These are phyloP conservation scores for Lecanicillium sp. DNA, from an alignment of 2,329 filamentous ascomycete genomes.

Conservation along the genomic window DNA sequence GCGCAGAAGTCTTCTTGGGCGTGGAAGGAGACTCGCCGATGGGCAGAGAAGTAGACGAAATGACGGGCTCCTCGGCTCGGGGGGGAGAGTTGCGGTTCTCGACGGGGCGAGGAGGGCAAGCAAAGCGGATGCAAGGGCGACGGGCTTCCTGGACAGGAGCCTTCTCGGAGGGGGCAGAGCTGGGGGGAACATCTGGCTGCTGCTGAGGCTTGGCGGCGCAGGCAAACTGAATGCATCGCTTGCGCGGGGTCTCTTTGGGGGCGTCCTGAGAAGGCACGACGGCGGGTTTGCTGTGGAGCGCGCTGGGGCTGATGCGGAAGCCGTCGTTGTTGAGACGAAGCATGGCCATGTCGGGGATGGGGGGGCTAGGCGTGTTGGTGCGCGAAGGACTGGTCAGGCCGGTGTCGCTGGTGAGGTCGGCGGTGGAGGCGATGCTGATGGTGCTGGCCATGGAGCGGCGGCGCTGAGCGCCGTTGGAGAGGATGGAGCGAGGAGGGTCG, in stretches of 20 bases:
- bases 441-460: conserved; percentile 71
- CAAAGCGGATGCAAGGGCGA: conserved; percentile 68
- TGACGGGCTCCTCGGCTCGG: conserved; percentile 13
- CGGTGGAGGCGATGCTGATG: conserved; percentile 73
- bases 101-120: conserved; percentile 54
- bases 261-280: conserved; percentile 36
- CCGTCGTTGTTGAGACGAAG: conserved; percentile 33
- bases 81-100: conserved; percentile 35
- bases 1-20: conserved; percentile 24
- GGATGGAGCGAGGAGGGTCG: conserved; percentile 24
- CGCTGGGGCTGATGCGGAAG: conserved; percentile 20
- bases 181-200: conserved; percentile 15
- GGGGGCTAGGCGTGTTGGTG: conserved; percentile 82
- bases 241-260: conserved; percentile 44
- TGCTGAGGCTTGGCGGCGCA: conserved; percentile 61
- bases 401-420: conserved; percentile 91
- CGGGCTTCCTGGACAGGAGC: conserved; percentile 35
- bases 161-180: conserved; percentile 29
- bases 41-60: background rate
- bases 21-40: conserved; percentile 20
- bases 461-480: conserved; percentile 29
- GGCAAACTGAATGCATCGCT: conserved; percentile 88
- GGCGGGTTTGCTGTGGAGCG: conserved; percentile 20
- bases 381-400: conserved; percentile 85
- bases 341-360: conserved; percentile 55